phyloP scores from a whole-genome alignment of 140 eudicot species.

The Ambrosia hybrid region DNA sequence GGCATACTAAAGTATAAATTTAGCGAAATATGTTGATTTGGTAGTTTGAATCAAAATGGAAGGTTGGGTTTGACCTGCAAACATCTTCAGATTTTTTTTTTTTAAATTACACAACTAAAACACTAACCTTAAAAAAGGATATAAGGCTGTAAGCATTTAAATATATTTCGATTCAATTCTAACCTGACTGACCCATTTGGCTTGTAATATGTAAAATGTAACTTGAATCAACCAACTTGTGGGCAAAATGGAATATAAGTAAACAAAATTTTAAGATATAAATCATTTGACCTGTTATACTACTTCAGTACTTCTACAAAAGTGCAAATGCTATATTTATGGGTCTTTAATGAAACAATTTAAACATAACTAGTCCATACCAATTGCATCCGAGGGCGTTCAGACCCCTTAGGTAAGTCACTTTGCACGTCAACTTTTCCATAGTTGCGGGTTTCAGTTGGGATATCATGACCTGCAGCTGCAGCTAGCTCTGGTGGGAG shows the following conservation, averaged over 20 bases:
- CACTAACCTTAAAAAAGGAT: too few relatives aligned
- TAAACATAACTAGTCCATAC: conserved; percentile 37
- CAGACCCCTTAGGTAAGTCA: conserved; percentile 59
- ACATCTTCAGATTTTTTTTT: conserved; percentile 1
- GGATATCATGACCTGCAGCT: conserved; percentile 81
- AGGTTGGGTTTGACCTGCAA: not conserved
- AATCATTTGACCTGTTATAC: conserved; percentile 1
- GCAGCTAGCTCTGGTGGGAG: conserved; percentile 99
- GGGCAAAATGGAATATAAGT: not conserved
- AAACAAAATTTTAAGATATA: not conserved
- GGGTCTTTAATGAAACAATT: conserved; percentile 2
- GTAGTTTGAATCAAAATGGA: not conserved
- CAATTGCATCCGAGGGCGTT: conserved; percentile 55
- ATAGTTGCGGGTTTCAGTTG: conserved; percentile 54
- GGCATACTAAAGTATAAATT: conserved; percentile 6
- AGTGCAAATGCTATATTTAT: conserved; percentile 5
- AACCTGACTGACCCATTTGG: not conserved
- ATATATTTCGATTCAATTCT: not conserved
- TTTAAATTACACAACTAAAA: not conserved
- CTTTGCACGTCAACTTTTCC: conserved; percentile 50
- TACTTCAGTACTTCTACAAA: too few relatives aligned
- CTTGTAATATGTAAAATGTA: not conserved
- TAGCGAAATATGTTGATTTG: not conserved
- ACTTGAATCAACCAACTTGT: not conserved
- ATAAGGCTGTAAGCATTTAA: not conserved